Evolutionary conservation across 148 eudicot species (phyloP).

Genomic region (Talinum fruticosum): DNA sequence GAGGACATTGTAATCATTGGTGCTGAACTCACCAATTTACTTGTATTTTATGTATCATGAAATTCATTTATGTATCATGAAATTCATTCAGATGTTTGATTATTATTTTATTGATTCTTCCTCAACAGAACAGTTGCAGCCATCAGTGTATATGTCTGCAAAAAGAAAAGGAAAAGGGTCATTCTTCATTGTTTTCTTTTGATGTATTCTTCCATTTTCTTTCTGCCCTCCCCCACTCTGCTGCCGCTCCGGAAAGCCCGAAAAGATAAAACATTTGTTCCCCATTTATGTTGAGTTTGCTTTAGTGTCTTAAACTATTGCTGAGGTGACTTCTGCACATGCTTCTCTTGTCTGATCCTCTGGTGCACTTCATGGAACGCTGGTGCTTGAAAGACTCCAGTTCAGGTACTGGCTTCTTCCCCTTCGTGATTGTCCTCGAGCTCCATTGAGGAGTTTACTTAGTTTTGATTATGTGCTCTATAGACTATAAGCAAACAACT

Average conservation of each 20-base stretch:
- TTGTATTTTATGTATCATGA: constrained; percentile 63
- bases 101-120: constrained; percentile 70
- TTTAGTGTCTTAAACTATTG: not conserved
- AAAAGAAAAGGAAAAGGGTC: constrained; percentile 15
- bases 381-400: not conserved
- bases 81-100: constrained; percentile 53
- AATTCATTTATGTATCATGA: constrained; percentile 58
- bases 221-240: not conserved
- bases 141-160: constrained; percentile 28
- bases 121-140: constrained; percentile 29
- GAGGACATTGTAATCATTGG: constrained; percentile 45
- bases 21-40: constrained; percentile 42
- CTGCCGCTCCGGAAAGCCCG: not conserved
- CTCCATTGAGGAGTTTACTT: not conserved
- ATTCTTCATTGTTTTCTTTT: constrained; percentile 8
- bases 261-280: not conserved
- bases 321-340: not conserved
- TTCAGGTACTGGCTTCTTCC: constrained; percentile 12
- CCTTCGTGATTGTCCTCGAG: not conserved
- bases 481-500: no score
- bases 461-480: not conserved
- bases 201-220: not conserved
- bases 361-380: not conserved
- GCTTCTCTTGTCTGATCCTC: not conserved
- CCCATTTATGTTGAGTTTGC: not conserved